A percentile compares a stretch with the other conserved stretches of the same genome.
phyloP scores from a whole-genome alignment of 257 asterid species.

The Solanum habrochaites region DNA sequence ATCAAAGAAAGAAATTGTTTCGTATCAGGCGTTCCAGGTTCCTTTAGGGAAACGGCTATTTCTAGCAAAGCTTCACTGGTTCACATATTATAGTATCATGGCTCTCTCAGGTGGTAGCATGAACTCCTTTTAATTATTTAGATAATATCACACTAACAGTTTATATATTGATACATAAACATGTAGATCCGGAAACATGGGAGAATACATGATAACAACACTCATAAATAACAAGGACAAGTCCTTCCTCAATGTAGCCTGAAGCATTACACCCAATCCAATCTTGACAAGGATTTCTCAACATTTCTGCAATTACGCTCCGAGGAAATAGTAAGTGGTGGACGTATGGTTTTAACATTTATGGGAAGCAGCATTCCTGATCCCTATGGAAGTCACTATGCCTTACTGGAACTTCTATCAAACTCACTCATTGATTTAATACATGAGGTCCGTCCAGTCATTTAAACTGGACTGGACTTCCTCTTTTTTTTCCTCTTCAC shows the following conservation, averaged over 20 bases:
- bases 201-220: slow-evolving; percentile 10
- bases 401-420: neutral
- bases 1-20: neutral
- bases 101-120: neutral
- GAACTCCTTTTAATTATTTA: neutral
- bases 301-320: slow-evolving; percentile 11
- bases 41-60: neutral
- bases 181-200: slow-evolving; percentile 17
- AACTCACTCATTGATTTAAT: neutral
- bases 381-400: neutral
- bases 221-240: slow-evolving; percentile 10
- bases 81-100: neutral
- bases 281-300: slow-evolving; percentile 15
- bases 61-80: neutral
- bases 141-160: too few relatives aligned
- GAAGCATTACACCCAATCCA: slow-evolving; percentile 19
- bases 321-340: slow-evolving; percentile 13
- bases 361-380: slow-evolving; percentile 1
- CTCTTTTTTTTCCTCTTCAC: too few relatives aligned
- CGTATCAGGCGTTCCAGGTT: neutral
- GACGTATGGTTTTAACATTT: slow-evolving; percentile 24
- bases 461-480: too few relatives aligned
- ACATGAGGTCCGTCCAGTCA: neutral
- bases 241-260: slow-evolving; percentile 9
- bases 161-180: neutral